These are phyloP conservation scores for Aspergillus coremiiformis DNA, from an alignment of 495 filamentous ascomycete genomes.

Conservation along the genomic window DNA sequence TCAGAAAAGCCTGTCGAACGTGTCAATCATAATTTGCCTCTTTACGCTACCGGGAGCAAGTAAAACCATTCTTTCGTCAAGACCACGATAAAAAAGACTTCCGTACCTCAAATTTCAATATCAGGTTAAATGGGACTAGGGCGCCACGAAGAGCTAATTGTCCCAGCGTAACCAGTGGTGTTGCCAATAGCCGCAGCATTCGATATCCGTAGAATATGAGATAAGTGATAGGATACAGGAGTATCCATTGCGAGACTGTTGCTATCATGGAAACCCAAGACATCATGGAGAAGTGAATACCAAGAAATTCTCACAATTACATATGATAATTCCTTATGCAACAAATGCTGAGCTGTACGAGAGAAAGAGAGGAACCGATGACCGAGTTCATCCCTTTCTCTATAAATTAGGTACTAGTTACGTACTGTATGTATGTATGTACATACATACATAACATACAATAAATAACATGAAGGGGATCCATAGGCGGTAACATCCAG, in stretches of 20 bases:
- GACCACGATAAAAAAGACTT: background rate
- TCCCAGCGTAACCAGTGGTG: conserved; percentile 42
- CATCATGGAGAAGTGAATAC: conserved; percentile 7
- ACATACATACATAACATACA: too few relatives aligned
- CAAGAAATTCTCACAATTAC: background rate
- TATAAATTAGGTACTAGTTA: too few relatives aligned
- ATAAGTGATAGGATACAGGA: conserved; percentile 31
- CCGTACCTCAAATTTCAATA: conserved; percentile 59
- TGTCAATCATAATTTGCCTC: conserved; percentile 19
- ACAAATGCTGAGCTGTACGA: background rate
- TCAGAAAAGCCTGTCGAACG: conserved; percentile 51
- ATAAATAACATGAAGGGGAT: too few relatives aligned
- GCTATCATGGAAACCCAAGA: conserved; percentile 19
- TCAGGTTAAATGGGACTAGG: conserved; percentile 35
- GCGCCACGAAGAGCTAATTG: conserved; percentile 27
- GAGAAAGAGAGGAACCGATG: background rate
- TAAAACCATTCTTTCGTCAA: background rate
- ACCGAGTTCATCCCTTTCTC: too few relatives aligned
- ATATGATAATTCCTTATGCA: background rate
- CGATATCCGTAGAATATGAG: conserved; percentile 16
- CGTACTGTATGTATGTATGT: too few relatives aligned
- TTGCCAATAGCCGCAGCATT: conserved; percentile 27
- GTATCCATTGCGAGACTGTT: conserved; percentile 24
- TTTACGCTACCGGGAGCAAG: background rate
- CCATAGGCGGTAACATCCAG: background rate